Evolutionary conservation across 2,329 filamentous ascomycete species (phyloP).

Genomic region (Pestalotiopsis sp.): DNA sequence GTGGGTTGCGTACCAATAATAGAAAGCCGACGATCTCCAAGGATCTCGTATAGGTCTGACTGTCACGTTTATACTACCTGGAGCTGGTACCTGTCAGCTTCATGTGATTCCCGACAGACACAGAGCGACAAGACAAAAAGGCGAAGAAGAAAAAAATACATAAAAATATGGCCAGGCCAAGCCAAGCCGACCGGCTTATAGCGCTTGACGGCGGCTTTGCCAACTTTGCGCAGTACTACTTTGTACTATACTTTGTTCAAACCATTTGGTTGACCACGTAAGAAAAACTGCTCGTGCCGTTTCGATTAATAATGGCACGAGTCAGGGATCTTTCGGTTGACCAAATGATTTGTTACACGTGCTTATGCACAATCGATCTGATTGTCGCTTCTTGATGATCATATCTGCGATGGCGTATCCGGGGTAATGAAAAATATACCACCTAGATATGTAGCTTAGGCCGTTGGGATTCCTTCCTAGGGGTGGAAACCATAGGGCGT

Average conservation of each 20-base stretch:
- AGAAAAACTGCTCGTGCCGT: background rate
- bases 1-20: conserved; percentile 1
- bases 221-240: background rate
- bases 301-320: too few species aligned
- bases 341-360: background rate
- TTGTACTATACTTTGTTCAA: background rate
- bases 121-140: background rate
- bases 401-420: background rate
- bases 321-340: background rate
- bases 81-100: background rate
- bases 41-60: background rate
- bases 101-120: background rate
- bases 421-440: background rate
- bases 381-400: background rate
- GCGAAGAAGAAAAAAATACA: background rate
- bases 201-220: background rate
- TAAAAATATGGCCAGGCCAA: background rate
- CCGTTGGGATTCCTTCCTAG: too few species aligned
- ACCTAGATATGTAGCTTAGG: too few species aligned
- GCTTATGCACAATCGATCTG: background rate
- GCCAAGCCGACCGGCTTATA: background rate
- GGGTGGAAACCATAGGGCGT: too few species aligned
- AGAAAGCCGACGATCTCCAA: background rate
- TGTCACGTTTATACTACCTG: background rate
- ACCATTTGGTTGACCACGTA: background rate